Evolutionary conservation across 140 eudicot species (phyloP).

Genomic region (Erigeron philadelphicus): DNA sequence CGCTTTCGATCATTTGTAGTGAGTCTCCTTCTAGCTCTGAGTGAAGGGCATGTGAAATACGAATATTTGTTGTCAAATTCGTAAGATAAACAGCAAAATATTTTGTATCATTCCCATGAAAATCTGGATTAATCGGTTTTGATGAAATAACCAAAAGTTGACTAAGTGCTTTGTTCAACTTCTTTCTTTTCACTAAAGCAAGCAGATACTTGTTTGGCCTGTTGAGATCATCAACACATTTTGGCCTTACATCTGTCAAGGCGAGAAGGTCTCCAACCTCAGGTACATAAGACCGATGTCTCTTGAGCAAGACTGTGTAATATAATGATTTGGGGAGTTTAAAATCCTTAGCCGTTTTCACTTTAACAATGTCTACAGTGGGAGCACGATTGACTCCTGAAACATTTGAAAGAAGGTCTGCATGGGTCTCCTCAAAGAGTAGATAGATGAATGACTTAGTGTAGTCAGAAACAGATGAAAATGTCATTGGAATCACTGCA

Average conservation of each 20-base stretch:
- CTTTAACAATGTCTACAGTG: not conserved
- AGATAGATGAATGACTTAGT: constrained; percentile 33
- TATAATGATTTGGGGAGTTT: constrained; percentile 15
- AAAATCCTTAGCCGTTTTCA: no score
- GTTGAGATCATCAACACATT: constrained; percentile 46
- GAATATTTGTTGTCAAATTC: constrained; percentile 51
- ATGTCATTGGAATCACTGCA: constrained; percentile 29
- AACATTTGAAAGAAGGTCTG: constrained; percentile 25
- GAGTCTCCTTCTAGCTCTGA: constrained; percentile 20
- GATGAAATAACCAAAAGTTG: constrained; percentile 30
- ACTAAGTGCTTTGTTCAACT: not conserved
- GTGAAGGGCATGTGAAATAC: constrained; percentile 61
- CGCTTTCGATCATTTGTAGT: constrained; percentile 27
- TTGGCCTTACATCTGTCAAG: constrained; percentile 47
- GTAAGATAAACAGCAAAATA: constrained; percentile 42
- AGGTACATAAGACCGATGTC: constrained; percentile 37
- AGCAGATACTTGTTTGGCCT: constrained; percentile 34
- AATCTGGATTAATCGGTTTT: constrained; percentile 25
- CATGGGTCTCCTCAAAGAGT: constrained; percentile 37
- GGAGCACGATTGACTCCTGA: constrained; percentile 25
- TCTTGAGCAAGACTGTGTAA: constrained; percentile 27
- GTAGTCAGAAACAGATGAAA: constrained; percentile 25
- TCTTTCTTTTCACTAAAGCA: constrained; percentile 32
- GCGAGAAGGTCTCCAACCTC: constrained; percentile 58
- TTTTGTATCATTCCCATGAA: not conserved